Evolutionary conservation across 2,329 filamentous ascomycete genomes (phyloP).

Genomic region (Penicillium sp.): DNA sequence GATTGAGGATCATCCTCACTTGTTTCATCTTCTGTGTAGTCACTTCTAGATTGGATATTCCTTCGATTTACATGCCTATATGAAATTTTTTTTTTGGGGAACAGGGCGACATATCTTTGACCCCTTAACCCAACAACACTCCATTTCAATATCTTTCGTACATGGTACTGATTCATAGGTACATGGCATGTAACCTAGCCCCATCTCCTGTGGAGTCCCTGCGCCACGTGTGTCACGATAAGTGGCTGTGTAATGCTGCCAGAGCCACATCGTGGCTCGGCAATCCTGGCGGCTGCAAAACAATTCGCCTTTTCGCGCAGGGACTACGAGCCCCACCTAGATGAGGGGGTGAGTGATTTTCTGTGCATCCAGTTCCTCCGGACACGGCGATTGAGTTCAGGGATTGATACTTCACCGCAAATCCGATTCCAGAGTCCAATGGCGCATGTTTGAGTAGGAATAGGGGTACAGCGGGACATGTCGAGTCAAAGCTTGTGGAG

Average conservation of each 20-base stretch:
- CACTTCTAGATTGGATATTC: neutral
- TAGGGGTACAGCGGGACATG: neutral
- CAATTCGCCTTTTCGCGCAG: neutral
- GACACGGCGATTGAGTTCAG: neutral
- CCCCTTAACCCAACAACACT: neutral
- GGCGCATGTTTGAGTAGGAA: neutral
- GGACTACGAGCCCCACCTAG: neutral
- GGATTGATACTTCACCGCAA: too few relatives aligned
- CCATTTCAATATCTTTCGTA: neutral
- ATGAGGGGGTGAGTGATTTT: neutral
- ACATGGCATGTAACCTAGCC: neutral
- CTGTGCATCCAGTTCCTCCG: neutral
- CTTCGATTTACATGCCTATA: neutral
- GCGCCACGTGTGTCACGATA: constrained; percentile 21
- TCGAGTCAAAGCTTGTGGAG: neutral
- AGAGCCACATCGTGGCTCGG: constrained; percentile 21
- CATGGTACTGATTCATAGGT: neutral
- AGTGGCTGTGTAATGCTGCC: constrained; percentile 21
- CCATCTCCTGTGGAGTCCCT: neutral
- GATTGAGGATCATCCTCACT: neutral
- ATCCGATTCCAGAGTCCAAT: too few relatives aligned
- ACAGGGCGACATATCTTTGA: neutral
- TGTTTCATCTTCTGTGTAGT: neutral
- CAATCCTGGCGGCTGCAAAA: neutral
- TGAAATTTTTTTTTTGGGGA: neutral